Percentiles rank a stretch among this genome's conserved stretches.
Conservation (phyloP, 2,329 filamentous ascomycete species). For the Akanthomyces uredinophilus region DNA sequence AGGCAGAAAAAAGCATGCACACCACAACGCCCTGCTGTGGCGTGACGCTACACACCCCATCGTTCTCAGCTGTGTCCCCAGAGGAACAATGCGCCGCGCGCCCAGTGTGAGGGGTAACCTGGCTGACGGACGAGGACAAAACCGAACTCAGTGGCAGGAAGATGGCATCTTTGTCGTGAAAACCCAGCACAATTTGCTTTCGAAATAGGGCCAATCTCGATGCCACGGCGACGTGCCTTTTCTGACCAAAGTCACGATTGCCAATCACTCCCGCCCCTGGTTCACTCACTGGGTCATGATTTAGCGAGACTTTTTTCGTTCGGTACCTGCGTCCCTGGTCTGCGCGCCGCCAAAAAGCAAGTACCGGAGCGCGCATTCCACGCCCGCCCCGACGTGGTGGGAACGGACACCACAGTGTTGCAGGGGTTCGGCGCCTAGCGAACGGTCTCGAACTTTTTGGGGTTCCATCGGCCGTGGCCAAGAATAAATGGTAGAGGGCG, state of each 20-base stretch:
- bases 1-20: background rate
- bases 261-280: background rate
- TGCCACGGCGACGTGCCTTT: background rate
- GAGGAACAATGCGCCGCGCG: background rate
- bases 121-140: background rate
- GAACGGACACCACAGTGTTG: background rate
- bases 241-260: background rate
- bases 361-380: background rate
- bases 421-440: slow-evolving; percentile 8
- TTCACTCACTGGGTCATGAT: no score
- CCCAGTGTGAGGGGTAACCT: background rate
- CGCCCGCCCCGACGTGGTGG: background rate
- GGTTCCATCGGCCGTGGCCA: background rate
- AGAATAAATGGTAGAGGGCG: background rate
- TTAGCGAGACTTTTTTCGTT: background rate
- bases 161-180: no score
- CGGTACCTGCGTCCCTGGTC: background rate
- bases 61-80: background rate
- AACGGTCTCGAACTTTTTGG: slow-evolving; percentile 8
- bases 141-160: no score
- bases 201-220: slow-evolving; percentile 5
- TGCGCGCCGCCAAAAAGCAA: background rate
- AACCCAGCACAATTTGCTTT: background rate
- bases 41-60: background rate
- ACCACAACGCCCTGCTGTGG: background rate